phyloP scores from a whole-genome alignment of 768 basidiomycete species.

The Mycena vulgaris region DNA sequence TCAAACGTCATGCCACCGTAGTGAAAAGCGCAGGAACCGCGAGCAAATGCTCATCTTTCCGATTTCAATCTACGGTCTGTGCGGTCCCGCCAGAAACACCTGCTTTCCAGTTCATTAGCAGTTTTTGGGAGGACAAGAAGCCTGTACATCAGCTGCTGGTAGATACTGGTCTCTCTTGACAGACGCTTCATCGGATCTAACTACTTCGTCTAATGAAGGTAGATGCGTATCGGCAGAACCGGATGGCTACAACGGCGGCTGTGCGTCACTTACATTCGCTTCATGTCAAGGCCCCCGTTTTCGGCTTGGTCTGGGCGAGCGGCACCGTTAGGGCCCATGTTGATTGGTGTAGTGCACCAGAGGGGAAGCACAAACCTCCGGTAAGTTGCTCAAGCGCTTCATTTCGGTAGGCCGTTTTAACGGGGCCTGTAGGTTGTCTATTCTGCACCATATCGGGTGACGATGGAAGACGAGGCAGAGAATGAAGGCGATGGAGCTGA shows the following conservation, averaged over 20 bases:
- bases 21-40: constrained; percentile 54
- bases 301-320: constrained; percentile 70
- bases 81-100: constrained; percentile 61
- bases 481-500: constrained; percentile 38
- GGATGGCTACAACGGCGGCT: constrained; percentile 67
- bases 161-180: too few relatives aligned
- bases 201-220: too few relatives aligned
- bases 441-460: constrained; percentile 63
- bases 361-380: constrained; percentile 46
- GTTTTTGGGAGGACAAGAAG: constrained; percentile 76
- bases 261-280: constrained; percentile 67
- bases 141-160: constrained; percentile 62
- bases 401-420: constrained; percentile 6
- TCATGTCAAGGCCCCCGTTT: constrained; percentile 60
- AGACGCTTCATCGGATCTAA: too few relatives aligned
- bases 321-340: constrained; percentile 68
- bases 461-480: constrained; percentile 21
- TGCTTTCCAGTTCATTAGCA: constrained; percentile 68
- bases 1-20: constrained; percentile 58
- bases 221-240: constrained; percentile 72
- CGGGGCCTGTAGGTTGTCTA: constrained; percentile 55
- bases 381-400: constrained; percentile 45
- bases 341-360: constrained; percentile 63
- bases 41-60: constrained; percentile 62
- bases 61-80: constrained; percentile 67